These are phyloP conservation scores for Gnomoniopsis sp. DNA, from an alignment of 2,329 filamentous ascomycete species.

Conservation along the genomic window DNA sequence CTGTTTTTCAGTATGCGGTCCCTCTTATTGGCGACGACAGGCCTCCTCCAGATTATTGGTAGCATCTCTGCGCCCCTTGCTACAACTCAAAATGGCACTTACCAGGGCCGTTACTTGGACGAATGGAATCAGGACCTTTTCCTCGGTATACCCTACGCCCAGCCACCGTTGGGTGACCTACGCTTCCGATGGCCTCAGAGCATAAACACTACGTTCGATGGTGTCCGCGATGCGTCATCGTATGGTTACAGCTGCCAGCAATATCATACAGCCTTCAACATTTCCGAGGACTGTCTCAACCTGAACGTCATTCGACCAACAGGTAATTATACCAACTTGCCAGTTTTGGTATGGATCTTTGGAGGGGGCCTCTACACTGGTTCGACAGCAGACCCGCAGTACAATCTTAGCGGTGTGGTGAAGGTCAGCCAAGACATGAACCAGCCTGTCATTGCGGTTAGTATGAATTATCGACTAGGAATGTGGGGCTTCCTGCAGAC, in stretches of 20 bases:
- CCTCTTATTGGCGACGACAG: constrained; percentile 1
- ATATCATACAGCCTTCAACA: constrained; percentile 36
- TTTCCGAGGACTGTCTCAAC: constrained; percentile 48
- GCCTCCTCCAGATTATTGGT: background rate
- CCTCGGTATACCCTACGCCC: constrained; percentile 37
- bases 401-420: constrained; percentile 63
- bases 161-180: constrained; percentile 33
- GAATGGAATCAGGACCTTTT: constrained; percentile 38
- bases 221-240: constrained; percentile 34
- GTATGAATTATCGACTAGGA: constrained; percentile 51
- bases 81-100: constrained; percentile 30
- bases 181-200: constrained; percentile 35
- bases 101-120: constrained; percentile 29
- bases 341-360: constrained; percentile 55
- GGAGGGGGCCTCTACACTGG: constrained; percentile 52
- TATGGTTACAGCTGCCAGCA: constrained; percentile 46
- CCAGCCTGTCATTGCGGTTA: constrained; percentile 51
- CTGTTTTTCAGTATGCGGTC: constrained; percentile 8
- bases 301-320: constrained; percentile 40
- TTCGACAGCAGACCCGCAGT: constrained; percentile 49
- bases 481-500: constrained; percentile 53
- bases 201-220: constrained; percentile 36
- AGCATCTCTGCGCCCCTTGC: constrained; percentile 10
- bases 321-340: constrained; percentile 31
- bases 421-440: constrained; percentile 46